Conservation (phyloP, 441 rosid genomes). For the Codiaeum variegatum region DNA sequence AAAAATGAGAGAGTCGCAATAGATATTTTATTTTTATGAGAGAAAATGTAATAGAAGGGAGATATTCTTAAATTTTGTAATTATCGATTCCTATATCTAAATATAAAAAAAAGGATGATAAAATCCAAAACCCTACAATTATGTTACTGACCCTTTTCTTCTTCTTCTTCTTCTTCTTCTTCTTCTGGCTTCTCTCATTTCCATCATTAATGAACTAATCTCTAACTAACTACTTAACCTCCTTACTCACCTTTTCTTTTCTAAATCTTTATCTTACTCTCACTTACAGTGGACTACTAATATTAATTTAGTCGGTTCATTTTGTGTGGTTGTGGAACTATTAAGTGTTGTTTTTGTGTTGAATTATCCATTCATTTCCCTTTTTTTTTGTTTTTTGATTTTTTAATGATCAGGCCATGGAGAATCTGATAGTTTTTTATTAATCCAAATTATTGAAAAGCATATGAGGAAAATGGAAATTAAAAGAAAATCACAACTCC, state of each 20-base stretch:
- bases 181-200: neutral
- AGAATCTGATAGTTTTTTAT: conserved; percentile 8
- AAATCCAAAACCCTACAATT: conserved; percentile 89
- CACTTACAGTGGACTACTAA: neutral
- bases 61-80: too few species aligned
- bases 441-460: conserved; percentile 21
- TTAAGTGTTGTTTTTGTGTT: neutral
- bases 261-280: neutral
- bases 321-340: neutral
- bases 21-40: conserved; percentile 17
- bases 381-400: neutral
- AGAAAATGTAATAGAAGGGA: neutral
- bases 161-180: conserved; percentile 4
- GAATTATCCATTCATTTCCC: neutral
- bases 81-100: too few species aligned
- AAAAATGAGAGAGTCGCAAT: neutral
- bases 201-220: conserved; percentile 3
- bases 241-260: neutral
- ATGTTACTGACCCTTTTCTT: neutral
- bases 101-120: conserved; percentile 38
- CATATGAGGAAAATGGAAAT: conserved; percentile 26
- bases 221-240: neutral
- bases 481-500: conserved; percentile 69
- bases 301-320: neutral
- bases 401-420: conserved; percentile 28